Conservation (phyloP, 208 protist species). For the Phytomonas francai region DNA sequence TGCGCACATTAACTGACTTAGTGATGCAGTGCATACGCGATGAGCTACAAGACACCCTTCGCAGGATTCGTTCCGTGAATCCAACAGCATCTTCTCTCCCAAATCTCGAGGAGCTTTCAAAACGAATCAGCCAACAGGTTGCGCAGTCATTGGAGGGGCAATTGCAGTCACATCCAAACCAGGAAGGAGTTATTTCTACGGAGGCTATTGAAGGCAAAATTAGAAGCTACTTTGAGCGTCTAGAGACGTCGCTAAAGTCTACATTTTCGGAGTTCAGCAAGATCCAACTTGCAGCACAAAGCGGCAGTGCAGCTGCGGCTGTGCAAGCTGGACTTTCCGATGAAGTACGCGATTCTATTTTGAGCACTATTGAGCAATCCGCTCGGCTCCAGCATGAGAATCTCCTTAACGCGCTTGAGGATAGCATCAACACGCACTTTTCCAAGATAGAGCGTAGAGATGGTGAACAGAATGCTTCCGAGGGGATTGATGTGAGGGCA, state of each 20-base stretch:
- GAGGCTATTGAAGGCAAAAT: slow-evolving; percentile 10
- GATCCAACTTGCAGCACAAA: background rate
- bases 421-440: slow-evolving; percentile 5
- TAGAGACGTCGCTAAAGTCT: slow-evolving; percentile 5
- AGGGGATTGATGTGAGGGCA: slow-evolving; percentile 4
- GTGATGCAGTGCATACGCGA: slow-evolving; percentile 38
- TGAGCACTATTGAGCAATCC: background rate
- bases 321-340: background rate
- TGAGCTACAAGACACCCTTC: slow-evolving; percentile 25
- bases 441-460: background rate
- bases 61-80: background rate
- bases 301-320: background rate
- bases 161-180: background rate
- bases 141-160: background rate
- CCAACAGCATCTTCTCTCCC: background rate
- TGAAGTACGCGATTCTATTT: background rate
- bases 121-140: slow-evolving; percentile 7
- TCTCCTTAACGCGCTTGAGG: background rate
- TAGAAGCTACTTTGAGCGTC: slow-evolving; percentile 10
- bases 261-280: background rate
- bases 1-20: slow-evolving; percentile 29
- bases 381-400: background rate
- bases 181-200: background rate
- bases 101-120: slow-evolving; percentile 3
- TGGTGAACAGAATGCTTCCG: background rate